Evolutionary conservation across 768 basidiomycete species (phyloP), one percentile per base, ranked within the genome.

Genomic region (Auricularia sp.): DNA sequence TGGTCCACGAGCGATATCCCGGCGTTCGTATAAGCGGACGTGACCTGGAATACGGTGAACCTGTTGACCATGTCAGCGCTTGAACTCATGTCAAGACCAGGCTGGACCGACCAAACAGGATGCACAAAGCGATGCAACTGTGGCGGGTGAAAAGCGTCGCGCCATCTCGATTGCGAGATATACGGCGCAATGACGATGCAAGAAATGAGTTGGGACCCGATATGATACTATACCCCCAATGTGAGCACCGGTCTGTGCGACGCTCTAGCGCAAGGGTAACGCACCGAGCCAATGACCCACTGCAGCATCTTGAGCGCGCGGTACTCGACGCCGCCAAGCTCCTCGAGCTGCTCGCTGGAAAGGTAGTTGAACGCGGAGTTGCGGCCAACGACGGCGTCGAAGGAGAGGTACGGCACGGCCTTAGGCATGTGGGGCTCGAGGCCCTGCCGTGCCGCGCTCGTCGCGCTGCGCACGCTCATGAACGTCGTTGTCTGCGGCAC

Each of bases 311-410:
- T 87, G 67, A 97, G 76, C 12, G 89, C 90, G 10, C 93, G 82
- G 71, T 91, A 98, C 73, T 99, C 96, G 6, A 97, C 88, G 21
- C 96, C 95, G 3, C 94, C 94, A 3, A 98, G 77, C 73, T 97
- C 93, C 68, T 96, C 93, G 68, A 91, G 77, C 70, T 98, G 90
- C 59, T 93, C 91, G 21, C 83, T 80, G 0, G 87, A 90, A 62
- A 96, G 75, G 67, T 74, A 77, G 72, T 67, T 47, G 68, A 91
- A 91, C 2, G 77, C 76, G 3, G 89, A 92, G 72, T 95, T 96
- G 39, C 86, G 81, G 0, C 92, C 90, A n/a, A 94, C 91, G 2
- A 83, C 72, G 0, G 92, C 90, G 56, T 91, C 84, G 71, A 97
- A 98, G 1, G 86, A 82, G 65, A 98, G 87, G 73, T 98, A 98